Conservation (phyloP, 768 basidiomycete genomes). For the Suillus alpinus region DNA sequence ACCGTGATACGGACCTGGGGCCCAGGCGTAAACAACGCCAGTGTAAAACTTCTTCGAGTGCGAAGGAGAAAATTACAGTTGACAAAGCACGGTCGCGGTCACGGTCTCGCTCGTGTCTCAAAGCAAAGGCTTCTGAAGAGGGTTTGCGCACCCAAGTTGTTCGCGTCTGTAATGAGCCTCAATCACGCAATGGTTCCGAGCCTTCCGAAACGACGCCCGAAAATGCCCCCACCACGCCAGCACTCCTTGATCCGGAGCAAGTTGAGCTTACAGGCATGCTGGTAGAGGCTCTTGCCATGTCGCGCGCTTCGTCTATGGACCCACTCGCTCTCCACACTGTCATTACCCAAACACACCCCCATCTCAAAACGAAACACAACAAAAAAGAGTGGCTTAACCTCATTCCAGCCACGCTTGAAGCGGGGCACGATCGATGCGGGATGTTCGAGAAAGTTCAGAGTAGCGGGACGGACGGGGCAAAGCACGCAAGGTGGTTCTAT, state of each 20-base stretch:
- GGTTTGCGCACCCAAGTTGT: constrained; percentile 3
- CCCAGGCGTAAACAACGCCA: constrained; percentile 2
- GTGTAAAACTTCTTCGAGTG: background rate
- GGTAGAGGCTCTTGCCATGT: constrained; percentile 68
- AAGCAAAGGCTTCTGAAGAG: background rate
- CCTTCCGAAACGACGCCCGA: background rate
- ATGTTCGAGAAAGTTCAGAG: constrained; percentile 75
- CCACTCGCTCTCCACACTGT: constrained; percentile 49
- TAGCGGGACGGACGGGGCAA: constrained; percentile 46
- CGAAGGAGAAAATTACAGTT: background rate
- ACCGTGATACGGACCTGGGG: background rate
- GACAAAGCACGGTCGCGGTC: constrained; percentile 7
- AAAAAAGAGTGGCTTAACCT: constrained; percentile 46
- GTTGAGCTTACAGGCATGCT: constrained; percentile 61
- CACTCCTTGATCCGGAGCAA: constrained; percentile 18
- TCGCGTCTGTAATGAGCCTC: constrained; percentile 7
- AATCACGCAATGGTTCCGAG: background rate
- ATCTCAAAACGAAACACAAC: constrained; percentile 36
- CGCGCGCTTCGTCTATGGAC: constrained; percentile 66
- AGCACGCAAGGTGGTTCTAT: constrained; percentile 75
- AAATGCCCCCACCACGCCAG: background rate
- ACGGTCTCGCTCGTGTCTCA: constrained; percentile 10
- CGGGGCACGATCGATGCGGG: constrained; percentile 44
- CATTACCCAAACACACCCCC: constrained; percentile 53
- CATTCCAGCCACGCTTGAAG: constrained; percentile 49